These are phyloP conservation scores for Extremus antarcticus DNA, from an alignment of 495 filamentous ascomycete species.

Conservation along the genomic window DNA sequence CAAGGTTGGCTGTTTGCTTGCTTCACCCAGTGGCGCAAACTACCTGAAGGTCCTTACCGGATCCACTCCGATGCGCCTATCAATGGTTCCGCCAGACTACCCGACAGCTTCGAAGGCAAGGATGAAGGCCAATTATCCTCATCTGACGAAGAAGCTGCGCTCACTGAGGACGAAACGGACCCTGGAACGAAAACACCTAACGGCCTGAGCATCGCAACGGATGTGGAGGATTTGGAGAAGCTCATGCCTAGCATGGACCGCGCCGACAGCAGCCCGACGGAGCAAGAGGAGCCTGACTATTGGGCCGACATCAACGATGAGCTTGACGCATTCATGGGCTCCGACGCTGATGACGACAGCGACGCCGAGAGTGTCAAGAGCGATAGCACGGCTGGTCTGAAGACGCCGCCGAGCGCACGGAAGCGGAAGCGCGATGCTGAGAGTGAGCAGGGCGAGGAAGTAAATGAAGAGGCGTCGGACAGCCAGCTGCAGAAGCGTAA, in stretches of 20 bases:
- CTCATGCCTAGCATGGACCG: constrained; percentile 15
- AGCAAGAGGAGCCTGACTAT: constrained; percentile 43
- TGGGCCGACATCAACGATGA: constrained; percentile 61
- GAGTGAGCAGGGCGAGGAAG: constrained; percentile 15
- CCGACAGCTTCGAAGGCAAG: constrained; percentile 17
- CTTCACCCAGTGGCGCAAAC: constrained; percentile 63
- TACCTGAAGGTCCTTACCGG: constrained; percentile 66
- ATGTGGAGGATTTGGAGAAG: constrained; percentile 6
- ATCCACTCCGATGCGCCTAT: constrained; percentile 24
- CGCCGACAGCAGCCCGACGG: constrained; percentile 34
- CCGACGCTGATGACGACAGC: constrained; percentile 43
- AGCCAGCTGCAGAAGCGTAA: constrained; percentile 30
- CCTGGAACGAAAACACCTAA: background rate
- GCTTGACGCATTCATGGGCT: constrained; percentile 64
- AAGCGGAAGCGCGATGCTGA: constrained; percentile 21
- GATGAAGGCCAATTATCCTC: constrained; percentile 15
- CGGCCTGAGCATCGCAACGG: background rate
- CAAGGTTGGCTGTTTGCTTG: constrained; percentile 80
- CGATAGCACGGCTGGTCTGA: constrained; percentile 22
- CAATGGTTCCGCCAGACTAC: constrained; percentile 6
- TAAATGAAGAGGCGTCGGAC: constrained; percentile 24
- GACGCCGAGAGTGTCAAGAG: constrained; percentile 29
- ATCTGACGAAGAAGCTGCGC: constrained; percentile 20
- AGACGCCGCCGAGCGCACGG: constrained; percentile 16
- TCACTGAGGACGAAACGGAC: constrained; percentile 22